These are phyloP conservation scores for Penicillium sp. DNA, from an alignment of 2,329 filamentous ascomycete genomes.

Conservation along the genomic window DNA sequence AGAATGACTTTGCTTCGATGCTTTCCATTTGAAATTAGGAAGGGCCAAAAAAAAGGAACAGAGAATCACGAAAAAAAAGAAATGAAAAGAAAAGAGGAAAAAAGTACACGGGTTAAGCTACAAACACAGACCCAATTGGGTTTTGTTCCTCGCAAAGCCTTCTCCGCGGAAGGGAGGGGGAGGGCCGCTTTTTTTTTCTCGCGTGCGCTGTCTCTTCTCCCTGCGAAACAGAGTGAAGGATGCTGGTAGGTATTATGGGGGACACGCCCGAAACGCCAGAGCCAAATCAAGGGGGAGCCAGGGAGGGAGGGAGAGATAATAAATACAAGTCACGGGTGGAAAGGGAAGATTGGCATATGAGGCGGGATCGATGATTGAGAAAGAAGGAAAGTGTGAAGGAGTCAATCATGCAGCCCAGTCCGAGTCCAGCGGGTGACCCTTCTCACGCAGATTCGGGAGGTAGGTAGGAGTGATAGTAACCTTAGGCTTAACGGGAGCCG, in stretches of 20 bases:
- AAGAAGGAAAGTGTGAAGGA: not conserved
- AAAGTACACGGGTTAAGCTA: conserved; percentile 2
- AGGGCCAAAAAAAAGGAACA: not conserved
- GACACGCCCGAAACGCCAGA: conserved; percentile 38
- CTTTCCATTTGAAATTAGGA: conserved; percentile 20
- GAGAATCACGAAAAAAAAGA: not conserved
- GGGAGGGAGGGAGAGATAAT: conserved; percentile 21
- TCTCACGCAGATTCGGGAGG: conserved; percentile 38
- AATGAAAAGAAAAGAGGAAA: not conserved
- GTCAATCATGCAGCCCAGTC: conserved; percentile 46
- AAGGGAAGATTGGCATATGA: conserved; percentile 17
- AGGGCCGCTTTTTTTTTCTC: conserved; percentile 13
- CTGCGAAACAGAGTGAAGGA: conserved; percentile 10
- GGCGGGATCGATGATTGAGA: conserved; percentile 24
- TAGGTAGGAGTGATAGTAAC: conserved; percentile 42
- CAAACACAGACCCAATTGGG: conserved; percentile 18
- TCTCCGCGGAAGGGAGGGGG: not conserved
- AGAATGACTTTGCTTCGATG: conserved; percentile 8
- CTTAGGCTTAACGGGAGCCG: conserved; percentile 36
- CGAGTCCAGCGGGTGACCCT: conserved; percentile 50
- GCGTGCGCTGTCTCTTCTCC: conserved; percentile 10
- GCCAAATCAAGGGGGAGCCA: conserved; percentile 24
- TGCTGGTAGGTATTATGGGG: conserved; percentile 35
- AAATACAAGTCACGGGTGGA: conserved; percentile 37
- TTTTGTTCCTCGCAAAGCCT: conserved; percentile 15